Base-by-base conservation (phyloP, 2,329 filamentous ascomycete genomes). In the Penicillium decumbens region DNA sequence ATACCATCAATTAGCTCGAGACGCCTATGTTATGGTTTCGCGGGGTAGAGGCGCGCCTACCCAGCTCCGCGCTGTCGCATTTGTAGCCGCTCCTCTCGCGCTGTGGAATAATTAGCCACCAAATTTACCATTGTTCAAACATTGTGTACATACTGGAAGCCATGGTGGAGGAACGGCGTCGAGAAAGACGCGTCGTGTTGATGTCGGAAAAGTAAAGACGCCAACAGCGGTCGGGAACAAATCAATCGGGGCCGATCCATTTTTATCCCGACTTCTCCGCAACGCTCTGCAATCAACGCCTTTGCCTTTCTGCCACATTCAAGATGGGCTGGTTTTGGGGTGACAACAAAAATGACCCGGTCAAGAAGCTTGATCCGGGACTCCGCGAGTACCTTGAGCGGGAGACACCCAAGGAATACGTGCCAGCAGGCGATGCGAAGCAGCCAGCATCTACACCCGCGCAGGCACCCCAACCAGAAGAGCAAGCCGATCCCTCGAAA, bases 341-440 rank as follows among this genome's bases (percentile, higher is more conserved):
- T 50, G 63, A 56, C 72, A 76, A 63, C 57, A 58, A 68, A 60
- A 77, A 83, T 55, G 82, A 88, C 65, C 84, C 87, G 23, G 78
- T 89, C 57, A 78, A 80, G 60, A 84, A 87, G 61, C 83, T 96
- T 61, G 89, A 95, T 65, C 87, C 89, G 33, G 84, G 85, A 56
- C 80, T 95, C 49, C 86, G 87, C 64, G 87, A 92, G 57, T 95
- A 91, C 70, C 83, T 95, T 64, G 79, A 90, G 66, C 84, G 85
- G 71, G 88, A 95, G 75, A 85, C 88, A 24, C 87, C 89, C 28
- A 75, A 85, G 61, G 87, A 88, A 72, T 85, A 87, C 75, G 59
- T 71, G 23, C 66, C 72, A 50, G 64, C 68, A 45, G 61, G 58
- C 33, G 59, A 59, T 49, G 47, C 55, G 50, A 51, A 70, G 50